Evolutionary conservation across 352 stramenopile species (phyloP), one percentile per base, ranked within the genome.

Genomic region (Phytophthora kernoviae): DNA sequence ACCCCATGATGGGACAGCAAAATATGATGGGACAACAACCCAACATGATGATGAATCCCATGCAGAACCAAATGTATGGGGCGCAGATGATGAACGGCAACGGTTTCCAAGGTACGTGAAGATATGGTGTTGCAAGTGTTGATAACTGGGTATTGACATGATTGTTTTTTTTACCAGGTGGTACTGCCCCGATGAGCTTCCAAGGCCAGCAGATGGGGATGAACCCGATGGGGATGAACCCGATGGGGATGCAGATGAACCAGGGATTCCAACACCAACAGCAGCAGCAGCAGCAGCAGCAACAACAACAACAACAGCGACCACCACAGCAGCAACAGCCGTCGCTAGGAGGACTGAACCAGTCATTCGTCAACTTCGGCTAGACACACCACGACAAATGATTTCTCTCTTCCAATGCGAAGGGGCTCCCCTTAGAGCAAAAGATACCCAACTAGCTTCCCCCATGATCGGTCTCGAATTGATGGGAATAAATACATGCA

Each of bases 331-430:
- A 61, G 12, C 77, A 75, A 22, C 79, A 81, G 24, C 64, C 60
- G 40, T 68, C 80, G 61, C 45, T 73, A 41, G 69, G 72, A 5
- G 78, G 84, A 37, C 60, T 91, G 45, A 89, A 79, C 70, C 80
- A 93, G 62, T 68, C 84, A n/a, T 93, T 93, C 49, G 75, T 90
- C 40, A 91, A 90, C 70, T 78, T 93, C 34, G 76, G 75, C 32
- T 74, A 67, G 52, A 60, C 49, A 39, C 42, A 63, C 44, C 49
- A 61, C 21, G 58, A 54, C 40, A 73, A 77, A 51, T 66, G 40
- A 83, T 79, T 58, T 66, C 50, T 60, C 27, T 44, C n/a, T 49
- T 57, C 37, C 45, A 27, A n/a, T 41, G 2, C 12, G 30, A 54
- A 24, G 42, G 41, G 44, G 53, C 36, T 57, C 39, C 22, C 46